Evolutionary conservation across 352 stramenopile genomes (phyloP), one percentile per base, ranked within the genome.

Genomic region (Phytophthora palmivora): DNA sequence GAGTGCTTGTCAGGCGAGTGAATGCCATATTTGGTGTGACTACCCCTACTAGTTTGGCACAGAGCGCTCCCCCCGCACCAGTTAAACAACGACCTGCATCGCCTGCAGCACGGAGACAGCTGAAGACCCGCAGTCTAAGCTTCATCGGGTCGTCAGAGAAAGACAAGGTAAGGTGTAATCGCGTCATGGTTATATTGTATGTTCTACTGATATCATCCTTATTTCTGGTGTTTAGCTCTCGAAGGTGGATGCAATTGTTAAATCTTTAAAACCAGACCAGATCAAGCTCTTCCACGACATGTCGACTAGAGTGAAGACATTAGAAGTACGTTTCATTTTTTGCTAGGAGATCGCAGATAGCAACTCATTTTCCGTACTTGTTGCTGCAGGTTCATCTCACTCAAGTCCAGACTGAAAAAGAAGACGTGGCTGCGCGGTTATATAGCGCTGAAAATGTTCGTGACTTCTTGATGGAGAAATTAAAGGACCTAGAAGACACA

Each of bases 281-380:
- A 91, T 95, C 55, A 95, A 95, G 62, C 61, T 92, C 7, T 93
- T 93, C 42, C 86, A 90, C 34, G 86, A 95, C 19, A 87, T 95
- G 80, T 91, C 83, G 15, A 88, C 78, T 1, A 75, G 79, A 24
- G 72, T 95, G n/a, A 88, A 89, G 52, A 72, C 70, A 7, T 56
- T 95, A 7, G 82, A 94, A 76, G 82, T 91, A 49, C 30, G 21
- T 1, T 15, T 32, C 9, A 6, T 10, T 37, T 30, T 16, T 18
- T 1, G 30, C 1, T 14, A 18, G n/a, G 15, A 10, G 15, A 22
- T 38, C 9, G 5, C 45, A 4, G 2, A 6, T 24, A 14, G 3
- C 18, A 8, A 42, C 16, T 56, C 21, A 63, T 14, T 2, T 15
- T 21, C 14, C 24, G 24, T 6, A 28, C 8, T 32, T 59, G 12